Conservation (phyloP, 441 rosid genomes). For the Erodium moschatum region DNA sequence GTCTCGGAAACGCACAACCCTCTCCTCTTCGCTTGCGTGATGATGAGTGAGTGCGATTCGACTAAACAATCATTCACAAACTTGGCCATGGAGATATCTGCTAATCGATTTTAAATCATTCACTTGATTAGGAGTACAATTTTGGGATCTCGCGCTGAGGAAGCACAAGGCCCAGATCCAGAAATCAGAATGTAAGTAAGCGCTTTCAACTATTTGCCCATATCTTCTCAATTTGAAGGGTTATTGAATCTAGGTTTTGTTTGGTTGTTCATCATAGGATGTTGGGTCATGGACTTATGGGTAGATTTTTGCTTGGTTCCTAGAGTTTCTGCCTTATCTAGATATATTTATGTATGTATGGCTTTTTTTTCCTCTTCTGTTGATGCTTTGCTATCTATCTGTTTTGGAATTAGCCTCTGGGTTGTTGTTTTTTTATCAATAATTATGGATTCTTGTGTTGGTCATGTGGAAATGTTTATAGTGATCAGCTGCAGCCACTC, state of each 20-base stretch:
- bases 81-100: background rate
- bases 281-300: too few species aligned
- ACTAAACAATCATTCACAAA: too few species aligned
- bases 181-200: background rate
- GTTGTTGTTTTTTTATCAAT: background rate
- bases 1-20: background rate
- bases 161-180: background rate
- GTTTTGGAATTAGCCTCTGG: background rate
- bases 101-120: background rate
- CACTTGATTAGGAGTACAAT: background rate
- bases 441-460: background rate
- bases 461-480: background rate
- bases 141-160: background rate
- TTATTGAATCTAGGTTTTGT: constrained; percentile 17
- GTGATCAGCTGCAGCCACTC: background rate
- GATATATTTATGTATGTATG: background rate
- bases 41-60: too few species aligned
- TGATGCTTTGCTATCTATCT: background rate
- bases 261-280: constrained; percentile 2
- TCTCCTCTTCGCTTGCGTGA: background rate
- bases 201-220: background rate
- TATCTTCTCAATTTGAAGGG: background rate
- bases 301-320: constrained; percentile 1
- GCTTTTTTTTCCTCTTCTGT: background rate
- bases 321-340: background rate